Conservation (phyloP, 257 asterid species). For the Solanum stenotomum region DNA sequence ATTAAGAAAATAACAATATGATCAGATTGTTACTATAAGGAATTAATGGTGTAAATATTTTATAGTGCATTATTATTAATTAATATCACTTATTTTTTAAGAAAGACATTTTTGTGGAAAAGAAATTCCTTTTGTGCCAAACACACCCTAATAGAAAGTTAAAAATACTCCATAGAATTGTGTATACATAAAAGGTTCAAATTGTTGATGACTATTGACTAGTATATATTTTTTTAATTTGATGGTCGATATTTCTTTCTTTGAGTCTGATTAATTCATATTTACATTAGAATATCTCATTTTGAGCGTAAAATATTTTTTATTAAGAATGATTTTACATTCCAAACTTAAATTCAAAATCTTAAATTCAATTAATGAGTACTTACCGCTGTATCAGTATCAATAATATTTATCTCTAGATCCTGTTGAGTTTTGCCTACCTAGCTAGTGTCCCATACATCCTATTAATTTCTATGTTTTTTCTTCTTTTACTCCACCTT, state of each 20-base stretch:
- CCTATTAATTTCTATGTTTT: neutral
- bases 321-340: no score
- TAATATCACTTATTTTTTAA: neutral
- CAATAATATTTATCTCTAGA: no score
- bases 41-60: neutral
- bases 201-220: neutral
- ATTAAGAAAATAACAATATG: neutral
- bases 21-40: neutral
- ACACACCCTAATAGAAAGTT: neutral
- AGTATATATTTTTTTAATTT: neutral
- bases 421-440: neutral
- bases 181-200: neutral
- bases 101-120: neutral
- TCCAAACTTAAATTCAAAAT: no score
- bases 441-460: neutral
- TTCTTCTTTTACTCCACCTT: neutral
- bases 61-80: neutral
- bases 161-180: neutral
- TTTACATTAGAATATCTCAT: fast-evolving
- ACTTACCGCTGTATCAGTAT: no score
- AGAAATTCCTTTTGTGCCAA: neutral
- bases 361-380: no score
- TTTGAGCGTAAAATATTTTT: neutral
- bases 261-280: neutral
- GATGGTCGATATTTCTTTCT: fast-evolving